phyloP scores from a whole-genome alignment of 345 rosid species.

The Mangifera indica region DNA sequence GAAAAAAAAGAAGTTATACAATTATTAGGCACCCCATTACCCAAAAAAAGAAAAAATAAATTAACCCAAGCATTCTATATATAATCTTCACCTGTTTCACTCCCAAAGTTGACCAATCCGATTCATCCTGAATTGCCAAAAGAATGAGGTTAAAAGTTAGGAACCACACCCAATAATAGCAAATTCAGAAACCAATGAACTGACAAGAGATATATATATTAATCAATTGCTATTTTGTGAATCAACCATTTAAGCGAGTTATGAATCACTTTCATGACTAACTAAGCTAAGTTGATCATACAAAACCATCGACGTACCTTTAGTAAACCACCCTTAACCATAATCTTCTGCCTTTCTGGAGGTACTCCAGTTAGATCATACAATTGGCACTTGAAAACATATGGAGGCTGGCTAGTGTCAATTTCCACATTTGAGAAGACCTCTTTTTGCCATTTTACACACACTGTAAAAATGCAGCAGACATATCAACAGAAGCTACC shows the following conservation, averaged over 20 bases:
- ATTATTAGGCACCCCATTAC: neutral
- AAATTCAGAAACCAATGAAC: conserved; percentile 9
- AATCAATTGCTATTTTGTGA: conserved; percentile 3
- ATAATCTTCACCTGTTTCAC: conserved; percentile 59
- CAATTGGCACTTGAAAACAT: conserved; percentile 86
- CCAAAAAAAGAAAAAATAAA: neutral
- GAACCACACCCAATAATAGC: conserved; percentile 6
- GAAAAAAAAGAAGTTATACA: neutral
- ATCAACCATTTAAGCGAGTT: conserved; percentile 3
- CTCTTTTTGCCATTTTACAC: conserved; percentile 95
- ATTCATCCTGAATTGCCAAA: conserved; percentile 68
- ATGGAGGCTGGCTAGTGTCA: conserved; percentile 68
- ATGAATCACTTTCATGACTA: neutral
- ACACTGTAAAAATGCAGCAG: conserved; percentile 47
- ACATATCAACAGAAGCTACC: neutral
- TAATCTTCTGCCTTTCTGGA: conserved; percentile 93
- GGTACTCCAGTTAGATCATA: conserved; percentile 92
- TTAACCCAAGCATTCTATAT: neutral
- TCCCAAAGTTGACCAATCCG: conserved; percentile 81
- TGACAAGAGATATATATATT: neutral
- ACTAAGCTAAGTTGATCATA: neutral
- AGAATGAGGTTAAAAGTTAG: conserved; percentile 8
- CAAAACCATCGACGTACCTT: conserved; percentile 45
- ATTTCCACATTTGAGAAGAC: conserved; percentile 78
- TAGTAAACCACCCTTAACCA: conserved; percentile 94